Base-by-base conservation (phyloP, 2,329 filamentous ascomycete species). In the Stachybotrys echinatus region DNA sequence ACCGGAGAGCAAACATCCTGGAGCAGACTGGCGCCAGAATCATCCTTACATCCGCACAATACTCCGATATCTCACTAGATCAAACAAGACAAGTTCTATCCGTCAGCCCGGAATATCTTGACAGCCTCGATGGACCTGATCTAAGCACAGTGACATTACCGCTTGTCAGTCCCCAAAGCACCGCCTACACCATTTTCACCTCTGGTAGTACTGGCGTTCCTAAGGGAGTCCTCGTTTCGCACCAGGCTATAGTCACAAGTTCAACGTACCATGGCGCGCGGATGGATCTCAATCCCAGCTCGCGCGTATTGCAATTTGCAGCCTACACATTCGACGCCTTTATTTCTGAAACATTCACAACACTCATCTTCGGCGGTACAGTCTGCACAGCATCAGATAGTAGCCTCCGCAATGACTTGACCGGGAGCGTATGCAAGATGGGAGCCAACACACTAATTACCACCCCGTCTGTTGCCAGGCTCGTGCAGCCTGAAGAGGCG, bases 171-270 rank as follows among this genome's bases (percentile, higher is more conserved):
- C 42, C 17, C 10, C 42, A 6, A 12, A 10, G 18, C 14, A 8
- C 42, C 19, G 54, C 54, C n/a, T 59, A 58, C 20, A 52, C 55
- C 14, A 58, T 59, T 5, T 59, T 54, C 18, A 59, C 57, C 0
- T 59, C 57, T 6, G 57, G 57, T 1, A 56, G 51, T 4, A 59
- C 53, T 0, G 57, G 57, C 0, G 23, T 40, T 1, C 57, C 57
- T 0, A 59, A 59, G 38, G 53, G 56, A 2, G 55, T 59, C 3
- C 31, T 59, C 0, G 18, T 59, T 0, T 56, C 59, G 42, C 57
- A 58, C 4, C 46, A 49, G 19, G 53, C 58, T 43, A 14, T 52
- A 51, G 12, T 52, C 49, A 2, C 53, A 39, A 37, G n/a, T 48
- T 48, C 39, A 53, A 49, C 1, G 55, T 50, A 4, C 49, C 54